Conservation (phyloP, 75 land plant species). For the Pinus albicaulis region DNA sequence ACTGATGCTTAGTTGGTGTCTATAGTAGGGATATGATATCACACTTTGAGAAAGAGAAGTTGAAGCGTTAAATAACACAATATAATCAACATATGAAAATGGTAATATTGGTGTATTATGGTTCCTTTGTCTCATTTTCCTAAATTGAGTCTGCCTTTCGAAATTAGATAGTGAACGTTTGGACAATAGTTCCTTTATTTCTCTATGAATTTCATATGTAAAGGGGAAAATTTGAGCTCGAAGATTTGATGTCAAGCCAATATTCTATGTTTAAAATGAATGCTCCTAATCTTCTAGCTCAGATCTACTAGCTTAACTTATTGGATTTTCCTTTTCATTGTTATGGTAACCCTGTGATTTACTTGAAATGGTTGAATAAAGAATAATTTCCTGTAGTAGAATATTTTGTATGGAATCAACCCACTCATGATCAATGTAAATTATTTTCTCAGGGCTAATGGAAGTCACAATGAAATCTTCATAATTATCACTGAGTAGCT, state of each 20-base stretch:
- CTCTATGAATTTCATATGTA: neutral
- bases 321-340: too few species aligned
- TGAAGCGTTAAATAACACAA: neutral
- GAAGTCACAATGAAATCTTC: too few species aligned
- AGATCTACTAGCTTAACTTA: too few species aligned
- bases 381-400: too few species aligned
- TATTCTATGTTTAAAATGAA: too few species aligned
- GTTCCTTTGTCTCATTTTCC: constrained; percentile 1
- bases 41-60: neutral
- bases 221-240: neutral
- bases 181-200: neutral
- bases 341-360: too few species aligned
- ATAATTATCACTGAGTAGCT: too few species aligned
- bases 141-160: neutral
- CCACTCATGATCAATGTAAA: too few species aligned
- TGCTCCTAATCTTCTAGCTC: too few species aligned
- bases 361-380: too few species aligned
- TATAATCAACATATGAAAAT: neutral
- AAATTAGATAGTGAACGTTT: neutral
- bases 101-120: constrained; percentile 4
- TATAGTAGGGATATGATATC: neutral
- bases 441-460: too few species aligned
- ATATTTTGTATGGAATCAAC: too few species aligned
- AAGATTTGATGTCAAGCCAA: neutral
- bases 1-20: neutral